Base-by-base conservation (phyloP, 179 eudicot genomes). In the Actinidia chinensis region DNA sequence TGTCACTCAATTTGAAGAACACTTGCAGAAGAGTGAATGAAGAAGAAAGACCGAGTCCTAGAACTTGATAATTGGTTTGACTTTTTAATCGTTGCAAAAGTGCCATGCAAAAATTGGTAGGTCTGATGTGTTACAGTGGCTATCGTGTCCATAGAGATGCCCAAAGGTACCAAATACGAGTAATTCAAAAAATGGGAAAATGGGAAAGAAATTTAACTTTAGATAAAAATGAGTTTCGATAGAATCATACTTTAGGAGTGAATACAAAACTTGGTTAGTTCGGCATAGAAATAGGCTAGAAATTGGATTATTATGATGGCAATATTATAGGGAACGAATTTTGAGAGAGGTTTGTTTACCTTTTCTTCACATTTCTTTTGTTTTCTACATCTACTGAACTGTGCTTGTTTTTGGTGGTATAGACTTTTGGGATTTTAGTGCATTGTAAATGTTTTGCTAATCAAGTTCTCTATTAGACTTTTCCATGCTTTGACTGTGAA, bases 41-140 rank as follows among this genome's bases (percentile, higher is more conserved):
- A 28, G 33, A 28, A 28, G 33, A 28, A 28, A 28, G 33, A 28
- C 33, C 33, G 33, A 28, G 33, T 28, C 33, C 33, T 28, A 28
- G 33, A 28, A 28, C 33, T 28, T 28, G 33, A 28, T 28, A 28
- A 28, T 28, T 28, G 33, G 33, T 28, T 28, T 28, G 33, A 28
- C 33, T 28, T 28, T 28, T 28, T 28, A 28, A 28, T 28, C 2
- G 33, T 28, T 28, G 33, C 2, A 90, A 89, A 70, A 69, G 46
- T 6, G 74, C 79, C 20, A 89, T 89, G 94, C 91, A 89, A 85
- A 83, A 87, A 17, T 83, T 90, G 79, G 90, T 87, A 56, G 89
- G 87, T 44, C 92, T 87, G 90, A 88, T 90, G 90, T 90, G 87
- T 78, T 55, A 15, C 36, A 81, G 85, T 75, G 94, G 94, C 6